Percentiles rank a stretch among this genome's conserved stretches.
Evolutionary conservation across 1,139 yeast species (phyloP).

Genomic region (Tardiomyces blankii): DNA sequence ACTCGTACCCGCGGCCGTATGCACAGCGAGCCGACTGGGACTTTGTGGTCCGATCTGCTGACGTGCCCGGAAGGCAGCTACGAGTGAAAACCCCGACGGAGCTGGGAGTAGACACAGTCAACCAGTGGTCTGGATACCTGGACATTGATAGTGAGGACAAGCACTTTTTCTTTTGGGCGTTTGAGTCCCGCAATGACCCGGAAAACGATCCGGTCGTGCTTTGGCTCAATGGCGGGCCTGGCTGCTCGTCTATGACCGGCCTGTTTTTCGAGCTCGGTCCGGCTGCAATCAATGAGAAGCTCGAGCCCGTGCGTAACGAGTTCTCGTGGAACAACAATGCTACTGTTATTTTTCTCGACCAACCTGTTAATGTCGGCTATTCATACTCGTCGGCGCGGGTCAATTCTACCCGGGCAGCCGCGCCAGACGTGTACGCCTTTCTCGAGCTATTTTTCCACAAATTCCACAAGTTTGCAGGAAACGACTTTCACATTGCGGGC

Average conservation of each 20-base stretch:
- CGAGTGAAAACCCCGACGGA: constrained; percentile 20
- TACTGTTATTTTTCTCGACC: constrained; percentile 58
- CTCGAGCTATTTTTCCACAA: constrained; percentile 80
- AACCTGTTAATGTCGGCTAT: constrained; percentile 73
- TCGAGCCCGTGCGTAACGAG: constrained; percentile 55
- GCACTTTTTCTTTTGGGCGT: constrained; percentile 76
- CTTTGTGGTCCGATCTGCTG: not conserved
- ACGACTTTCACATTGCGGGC: constrained; percentile 90
- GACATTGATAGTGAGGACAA: constrained; percentile 71
- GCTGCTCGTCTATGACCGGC: constrained; percentile 63
- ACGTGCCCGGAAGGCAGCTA: constrained; percentile 21
- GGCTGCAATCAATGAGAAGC: constrained; percentile 37
- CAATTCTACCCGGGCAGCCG: constrained; percentile 69
- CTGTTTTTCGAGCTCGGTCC: constrained; percentile 61
- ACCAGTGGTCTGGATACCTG: constrained; percentile 61
- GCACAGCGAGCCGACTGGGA: not conserved
- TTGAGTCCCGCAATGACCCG: constrained; percentile 62
- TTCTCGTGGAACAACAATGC: constrained; percentile 65
- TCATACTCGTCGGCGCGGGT: constrained; percentile 56
- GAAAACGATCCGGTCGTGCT: constrained; percentile 50
- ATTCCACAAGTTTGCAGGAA: constrained; percentile 68
- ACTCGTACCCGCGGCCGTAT: not conserved
- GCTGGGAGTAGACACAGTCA: constrained; percentile 55
- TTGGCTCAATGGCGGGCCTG: constrained; percentile 74
- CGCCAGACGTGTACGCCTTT: constrained; percentile 87